Base-by-base conservation (phyloP, 202 grass and related monocot genomes). In the Schoenoplectus tabernaemontani region DNA sequence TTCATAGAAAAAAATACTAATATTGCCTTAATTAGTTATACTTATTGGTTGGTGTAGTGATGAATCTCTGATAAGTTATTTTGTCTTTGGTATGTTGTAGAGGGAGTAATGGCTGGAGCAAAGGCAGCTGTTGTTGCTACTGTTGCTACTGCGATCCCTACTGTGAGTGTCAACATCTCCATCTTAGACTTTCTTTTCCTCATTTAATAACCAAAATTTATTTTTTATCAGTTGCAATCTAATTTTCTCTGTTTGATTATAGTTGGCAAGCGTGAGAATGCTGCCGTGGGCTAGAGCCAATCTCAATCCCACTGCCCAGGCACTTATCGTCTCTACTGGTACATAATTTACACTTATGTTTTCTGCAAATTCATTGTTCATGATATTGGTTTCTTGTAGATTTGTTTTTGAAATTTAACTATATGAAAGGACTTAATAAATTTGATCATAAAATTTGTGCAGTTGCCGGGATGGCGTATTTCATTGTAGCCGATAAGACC, bases 401-500 rank as follows among this genome's bases (percentile, higher is more conserved):
- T 38, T 47, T 70, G 10, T 26, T 70, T 23, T 5, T 70, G 22
- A 66, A 67, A 11, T 4, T 22, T 3, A 20, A 3, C 4, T 22
- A 20, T 19, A 12, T 22, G 15, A 1, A 71, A 22, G 66, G 41
- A 53, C 2, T 30, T 73, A 41, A 66, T 41, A 51, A 24, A 43
- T 4, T 17, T 1, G 17, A 64, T 8, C 16, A 33, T 53, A 56
- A 1, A 79, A 63, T 61, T 79, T 79, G 17, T 84, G 47, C 86
- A 81, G 89, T 81, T 30, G 92, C 92, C 7, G 87, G 93, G 0
- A 87, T 90, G 87, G 87, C 93, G 0, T 92, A 92, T 74, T 96
- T 92, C 74, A 81, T 88, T 26, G 92, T 87, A 0, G 89, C 92
- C 1, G 89, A 96, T 57, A 96, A 96, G 85, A 89, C 88, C 7